Percentiles rank a stretch among this genome's conserved stretches.
Evolutionary conservation across 495 filamentous ascomycete genomes (phyloP).

Genomic region (Penicillium pancosmium): DNA sequence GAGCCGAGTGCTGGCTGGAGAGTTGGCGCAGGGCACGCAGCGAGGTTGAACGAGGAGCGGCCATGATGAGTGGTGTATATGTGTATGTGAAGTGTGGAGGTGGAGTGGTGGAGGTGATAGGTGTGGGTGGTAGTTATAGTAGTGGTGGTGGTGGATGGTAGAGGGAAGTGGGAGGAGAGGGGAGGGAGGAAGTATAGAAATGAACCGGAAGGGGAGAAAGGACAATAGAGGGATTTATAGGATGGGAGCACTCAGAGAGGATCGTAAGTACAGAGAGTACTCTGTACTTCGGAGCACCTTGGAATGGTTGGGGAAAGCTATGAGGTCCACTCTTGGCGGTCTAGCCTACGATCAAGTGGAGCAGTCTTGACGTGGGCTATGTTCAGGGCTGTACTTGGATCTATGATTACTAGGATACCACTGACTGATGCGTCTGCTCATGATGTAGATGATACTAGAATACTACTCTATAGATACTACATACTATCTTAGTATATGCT

Average conservation of each 20-base stretch:
- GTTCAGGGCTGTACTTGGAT: too few relatives aligned
- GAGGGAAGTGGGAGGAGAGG: constrained; percentile 6
- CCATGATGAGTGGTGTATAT: constrained; percentile 41
- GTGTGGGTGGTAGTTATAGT: constrained; percentile 15
- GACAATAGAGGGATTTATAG: constrained; percentile 21
- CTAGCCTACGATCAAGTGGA: constrained; percentile 17
- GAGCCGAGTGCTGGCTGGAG: constrained; percentile 42
- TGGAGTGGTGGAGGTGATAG: constrained; percentile 2
- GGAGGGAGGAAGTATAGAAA: constrained; percentile 1
- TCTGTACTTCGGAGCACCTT: constrained; percentile 5
- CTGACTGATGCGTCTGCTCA: not conserved
- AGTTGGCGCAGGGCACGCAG: constrained; percentile 52
- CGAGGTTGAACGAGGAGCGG: constrained; percentile 52
- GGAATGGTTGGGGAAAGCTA: constrained; percentile 38
- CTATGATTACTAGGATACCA: too few relatives aligned
- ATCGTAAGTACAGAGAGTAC: constrained; percentile 4
- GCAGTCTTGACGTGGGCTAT: constrained; percentile 1
- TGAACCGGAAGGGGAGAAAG: constrained; percentile 15
- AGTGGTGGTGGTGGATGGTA: constrained; percentile 4
- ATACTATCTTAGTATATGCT: not conserved
- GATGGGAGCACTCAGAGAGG: not conserved
- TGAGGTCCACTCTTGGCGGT: constrained; percentile 34
- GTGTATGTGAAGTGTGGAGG: constrained; percentile 2
- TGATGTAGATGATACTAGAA: not conserved
- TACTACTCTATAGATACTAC: not conserved